Evolutionary conservation across 2,329 filamentous ascomycete species (phyloP).

Genomic region (Penicillium vulpinum): DNA sequence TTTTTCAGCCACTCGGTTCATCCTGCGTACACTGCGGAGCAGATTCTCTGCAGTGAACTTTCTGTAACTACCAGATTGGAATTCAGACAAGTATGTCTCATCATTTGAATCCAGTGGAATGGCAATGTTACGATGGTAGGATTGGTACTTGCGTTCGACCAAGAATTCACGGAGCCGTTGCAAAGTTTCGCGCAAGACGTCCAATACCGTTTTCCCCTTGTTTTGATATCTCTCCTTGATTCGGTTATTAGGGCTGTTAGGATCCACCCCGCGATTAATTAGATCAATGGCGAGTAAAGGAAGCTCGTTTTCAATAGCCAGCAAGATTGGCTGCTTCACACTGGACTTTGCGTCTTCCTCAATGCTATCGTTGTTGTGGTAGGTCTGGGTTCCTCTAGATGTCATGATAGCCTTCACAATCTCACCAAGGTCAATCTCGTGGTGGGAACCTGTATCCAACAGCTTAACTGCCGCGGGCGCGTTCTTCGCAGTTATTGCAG

Average conservation of each 20-base stretch:
- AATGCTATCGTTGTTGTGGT: constrained; percentile 52
- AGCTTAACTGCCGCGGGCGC: constrained; percentile 59
- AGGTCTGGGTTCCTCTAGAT: not conserved
- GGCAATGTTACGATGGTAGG: not conserved
- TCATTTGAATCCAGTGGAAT: constrained; percentile 43
- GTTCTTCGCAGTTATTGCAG: constrained; percentile 56
- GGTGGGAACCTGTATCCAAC: constrained; percentile 62
- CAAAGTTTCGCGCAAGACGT: constrained; percentile 59
- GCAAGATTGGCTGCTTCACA: constrained; percentile 65
- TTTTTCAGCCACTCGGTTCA: constrained; percentile 40
- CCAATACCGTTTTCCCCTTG: constrained; percentile 53
- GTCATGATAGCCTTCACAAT: constrained; percentile 32
- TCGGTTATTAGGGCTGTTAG: constrained; percentile 63
- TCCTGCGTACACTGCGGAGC: constrained; percentile 38
- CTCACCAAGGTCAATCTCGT: constrained; percentile 59
- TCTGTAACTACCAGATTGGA: constrained; percentile 60
- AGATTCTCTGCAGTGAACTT: constrained; percentile 53
- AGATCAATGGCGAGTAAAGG: constrained; percentile 58
- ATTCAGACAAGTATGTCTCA: constrained; percentile 51
- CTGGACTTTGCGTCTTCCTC: constrained; percentile 49
- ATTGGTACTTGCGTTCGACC: constrained; percentile 20
- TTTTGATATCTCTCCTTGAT: constrained; percentile 40
- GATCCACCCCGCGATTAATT: constrained; percentile 64
- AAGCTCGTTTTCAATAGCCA: constrained; percentile 57
- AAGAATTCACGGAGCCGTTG: constrained; percentile 51